Base-by-base conservation (phyloP, 352 stramenopile genomes). In the Albugo candida region DNA sequence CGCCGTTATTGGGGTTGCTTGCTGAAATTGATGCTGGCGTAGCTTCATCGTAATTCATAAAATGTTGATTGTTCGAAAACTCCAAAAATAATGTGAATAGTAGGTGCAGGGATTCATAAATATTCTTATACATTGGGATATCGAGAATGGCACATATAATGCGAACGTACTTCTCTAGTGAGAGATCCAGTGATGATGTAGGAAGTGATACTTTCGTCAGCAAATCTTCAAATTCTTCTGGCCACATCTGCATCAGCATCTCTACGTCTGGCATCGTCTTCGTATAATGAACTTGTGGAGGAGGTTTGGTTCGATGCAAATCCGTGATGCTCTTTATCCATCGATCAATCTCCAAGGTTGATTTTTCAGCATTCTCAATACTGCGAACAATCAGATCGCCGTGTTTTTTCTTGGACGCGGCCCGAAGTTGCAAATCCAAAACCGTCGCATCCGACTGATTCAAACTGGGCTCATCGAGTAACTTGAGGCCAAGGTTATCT, bases 321-420 rank as follows among this genome's bases (percentile, higher is more conserved):
- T 97, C 92, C 13, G 82, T 76, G 42, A 98, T 97, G 56, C 70
- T 95, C 46, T 93, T 86, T 52, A 98, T 92, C 92, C 92, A 98
- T 34, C 81, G 67, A 42, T 97, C 73, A 49, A 98, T 95, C 55
- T 96, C 89, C 50, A 85, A 69, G 10, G 83, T 72, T 12, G 86
- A 70, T 39, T 96, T 95, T 55, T 95, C 71, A 13, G 92, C 85
- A 56, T 97, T 91, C 56, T 96, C 86, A 36, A 98, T 97, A 52
- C 70, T 94, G 36, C 86, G 78, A 16, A 98, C 88, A 17, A 85
- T 67, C 20, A 94, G 75, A 51, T 96, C 73, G 38, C 80, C 79
- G 54, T 95, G 70, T 49, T 92, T 91, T 58, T 95, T 97, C 68
- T 97, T 97, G 42, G 71, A 92, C 35, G 87, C 91, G 36, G 88